These are phyloP conservation scores for Pythium utonaiense DNA, from an alignment of 352 stramenopile species.

Conservation along the genomic window DNA sequence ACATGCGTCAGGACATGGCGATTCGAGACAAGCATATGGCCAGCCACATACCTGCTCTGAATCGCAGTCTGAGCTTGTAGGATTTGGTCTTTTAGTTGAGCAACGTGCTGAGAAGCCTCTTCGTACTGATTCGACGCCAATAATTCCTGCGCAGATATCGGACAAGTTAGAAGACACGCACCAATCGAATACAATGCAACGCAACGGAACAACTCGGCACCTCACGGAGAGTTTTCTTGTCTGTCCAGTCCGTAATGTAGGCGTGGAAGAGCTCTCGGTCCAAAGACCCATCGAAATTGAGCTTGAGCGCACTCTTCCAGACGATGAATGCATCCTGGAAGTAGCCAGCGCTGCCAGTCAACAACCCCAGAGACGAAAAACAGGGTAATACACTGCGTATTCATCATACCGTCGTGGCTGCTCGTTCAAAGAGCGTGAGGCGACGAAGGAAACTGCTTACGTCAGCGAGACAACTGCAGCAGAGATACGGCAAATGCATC, in stretches of 20 bases:
- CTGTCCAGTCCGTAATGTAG: conserved; percentile 46
- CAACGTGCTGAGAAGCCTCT: not conserved
- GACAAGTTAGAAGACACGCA: no score
- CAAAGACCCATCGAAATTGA: conserved; percentile 48
- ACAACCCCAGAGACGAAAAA: no score
- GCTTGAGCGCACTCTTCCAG: conserved; percentile 48
- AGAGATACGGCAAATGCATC: no score
- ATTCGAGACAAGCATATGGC: no score
- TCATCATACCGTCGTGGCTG: conserved; percentile 44
- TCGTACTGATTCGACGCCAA: not conserved
- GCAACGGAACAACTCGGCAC: no score
- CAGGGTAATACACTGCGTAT: no score
- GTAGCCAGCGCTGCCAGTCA: no score
- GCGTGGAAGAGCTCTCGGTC: conserved; percentile 59
- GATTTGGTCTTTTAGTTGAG: not conserved
- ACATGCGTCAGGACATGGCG: not conserved
- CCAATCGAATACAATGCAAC: no score
- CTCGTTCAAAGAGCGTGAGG: conserved; percentile 49
- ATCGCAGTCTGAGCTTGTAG: not conserved
- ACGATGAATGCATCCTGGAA: conserved; percentile 62
- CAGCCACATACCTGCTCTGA: not conserved
- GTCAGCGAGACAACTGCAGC: conserved; percentile 40
- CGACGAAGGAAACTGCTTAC: conserved; percentile 25
- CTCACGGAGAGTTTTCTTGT: no score
- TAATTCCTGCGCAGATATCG: not conserved